Evolutionary conservation across 2,329 filamentous ascomycete genomes (phyloP).

Genomic region (Curvularia lunata): DNA sequence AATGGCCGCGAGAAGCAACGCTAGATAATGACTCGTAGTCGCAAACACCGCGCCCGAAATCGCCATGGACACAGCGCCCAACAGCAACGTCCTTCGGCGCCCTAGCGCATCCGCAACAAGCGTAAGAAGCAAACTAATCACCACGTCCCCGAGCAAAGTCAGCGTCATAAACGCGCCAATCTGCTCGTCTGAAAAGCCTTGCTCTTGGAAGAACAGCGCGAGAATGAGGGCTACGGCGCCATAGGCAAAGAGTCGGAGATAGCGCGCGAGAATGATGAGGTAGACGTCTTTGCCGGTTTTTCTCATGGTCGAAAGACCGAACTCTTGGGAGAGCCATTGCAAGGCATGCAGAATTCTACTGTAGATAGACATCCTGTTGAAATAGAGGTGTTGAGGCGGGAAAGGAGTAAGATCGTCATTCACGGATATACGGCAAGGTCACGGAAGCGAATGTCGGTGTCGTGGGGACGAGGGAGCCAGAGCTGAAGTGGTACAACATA

Average conservation of each 20-base stretch:
- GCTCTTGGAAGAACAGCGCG: constrained; percentile 45
- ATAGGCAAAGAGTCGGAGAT: constrained; percentile 47
- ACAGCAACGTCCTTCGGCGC: constrained; percentile 40
- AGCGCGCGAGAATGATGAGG: constrained; percentile 47
- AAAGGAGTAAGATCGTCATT: constrained; percentile 5
- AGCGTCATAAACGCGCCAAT: constrained; percentile 52
- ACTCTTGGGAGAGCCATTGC: constrained; percentile 37
- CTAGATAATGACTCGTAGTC: constrained; percentile 37
- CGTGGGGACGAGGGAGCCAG: background rate
- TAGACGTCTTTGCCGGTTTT: constrained; percentile 39
- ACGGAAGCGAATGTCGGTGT: background rate
- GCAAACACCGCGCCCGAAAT: constrained; percentile 47
- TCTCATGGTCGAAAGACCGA: constrained; percentile 39
- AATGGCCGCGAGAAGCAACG: constrained; percentile 45
- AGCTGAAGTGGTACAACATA: background rate
- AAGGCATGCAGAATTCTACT: constrained; percentile 13
- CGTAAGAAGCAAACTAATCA: constrained; percentile 47
- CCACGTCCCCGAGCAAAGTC: constrained; percentile 49
- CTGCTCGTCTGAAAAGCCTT: constrained; percentile 44
- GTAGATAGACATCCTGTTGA: constrained; percentile 22
- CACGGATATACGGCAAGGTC: constrained; percentile 1
- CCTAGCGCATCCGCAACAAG: constrained; percentile 48
- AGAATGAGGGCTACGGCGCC: constrained; percentile 47
- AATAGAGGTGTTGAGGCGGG: background rate
- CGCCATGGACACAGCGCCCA: constrained; percentile 46